These are phyloP conservation scores for Nitzschia palea DNA, from an alignment of 108 stramenopile species.

Conservation along the genomic window DNA sequence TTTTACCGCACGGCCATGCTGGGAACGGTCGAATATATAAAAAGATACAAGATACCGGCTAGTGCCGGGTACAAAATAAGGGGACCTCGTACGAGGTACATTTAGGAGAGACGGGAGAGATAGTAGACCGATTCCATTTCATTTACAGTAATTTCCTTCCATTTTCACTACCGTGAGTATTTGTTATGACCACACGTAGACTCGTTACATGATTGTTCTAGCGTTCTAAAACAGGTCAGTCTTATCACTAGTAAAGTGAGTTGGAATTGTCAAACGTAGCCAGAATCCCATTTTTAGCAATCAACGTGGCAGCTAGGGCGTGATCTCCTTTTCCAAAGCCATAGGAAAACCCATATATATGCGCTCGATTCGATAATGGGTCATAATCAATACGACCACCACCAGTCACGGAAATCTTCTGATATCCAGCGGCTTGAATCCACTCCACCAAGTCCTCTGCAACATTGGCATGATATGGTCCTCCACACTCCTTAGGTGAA, in stretches of 20 bases:
- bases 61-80: no score
- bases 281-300: conserved; percentile 6
- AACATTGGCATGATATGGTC: conserved; percentile 76
- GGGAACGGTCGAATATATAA: no score
- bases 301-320: conserved; percentile 24
- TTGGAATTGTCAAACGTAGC: conserved; percentile 29
- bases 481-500: conserved; percentile 64
- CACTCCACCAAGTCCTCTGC: conserved; percentile 51
- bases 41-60: no score
- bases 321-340: conserved; percentile 65
- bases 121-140: no score
- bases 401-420: conserved; percentile 48
- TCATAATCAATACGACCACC: conserved; percentile 71
- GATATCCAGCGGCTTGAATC: conserved; percentile 45
- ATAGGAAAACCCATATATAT: conserved; percentile 72
- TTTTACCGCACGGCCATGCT: no score
- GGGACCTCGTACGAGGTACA: no score
- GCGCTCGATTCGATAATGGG: conserved; percentile 18
- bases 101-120: no score
- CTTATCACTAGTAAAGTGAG: conserved; percentile 7
- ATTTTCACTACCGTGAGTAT: no score
- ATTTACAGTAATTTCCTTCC: no score
- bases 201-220: no score
- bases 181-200: no score
- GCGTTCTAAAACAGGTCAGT: no score